These are phyloP conservation scores for Proteromonas lacertae DNA, from an alignment of 352 stramenopile species.

Conservation along the genomic window DNA sequence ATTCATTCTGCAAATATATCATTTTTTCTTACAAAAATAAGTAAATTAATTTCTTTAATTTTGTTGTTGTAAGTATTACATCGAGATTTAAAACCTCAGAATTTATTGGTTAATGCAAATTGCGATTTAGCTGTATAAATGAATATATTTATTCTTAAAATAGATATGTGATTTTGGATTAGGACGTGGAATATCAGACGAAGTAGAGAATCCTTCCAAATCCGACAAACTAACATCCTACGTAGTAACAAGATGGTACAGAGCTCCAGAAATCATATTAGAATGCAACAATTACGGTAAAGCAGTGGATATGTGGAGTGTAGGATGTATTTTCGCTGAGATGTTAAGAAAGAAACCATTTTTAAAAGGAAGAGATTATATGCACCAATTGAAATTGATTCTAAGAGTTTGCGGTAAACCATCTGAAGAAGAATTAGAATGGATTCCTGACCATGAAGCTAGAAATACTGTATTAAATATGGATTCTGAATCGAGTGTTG, in stretches of 20 bases:
- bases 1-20: conserved; percentile 79
- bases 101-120: conserved; percentile 33
- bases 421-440: conserved; percentile 63
- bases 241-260: conserved; percentile 64
- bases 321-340: conserved; percentile 96
- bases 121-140: no score
- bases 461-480: conserved; percentile 38
- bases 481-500: conserved; percentile 9
- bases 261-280: conserved; percentile 41
- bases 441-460: conserved; percentile 68
- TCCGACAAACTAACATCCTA: conserved; percentile 34
- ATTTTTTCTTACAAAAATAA: conserved; percentile 79
- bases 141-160: no score
- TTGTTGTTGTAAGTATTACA: no score
- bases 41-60: no score
- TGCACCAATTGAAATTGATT: conserved; percentile 92
- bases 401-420: conserved; percentile 73
- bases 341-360: conserved; percentile 80
- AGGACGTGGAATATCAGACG: conserved; percentile 28
- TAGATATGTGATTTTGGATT: conserved; percentile 42
- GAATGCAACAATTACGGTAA: conserved; percentile 11
- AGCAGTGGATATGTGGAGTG: conserved; percentile 60
- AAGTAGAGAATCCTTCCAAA: no score
- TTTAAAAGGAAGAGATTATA: conserved; percentile 95
- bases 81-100: no score